A percentile compares a stretch with the other conserved stretches of the same genome.
phyloP scores from a whole-genome alignment of 768 basidiomycete species.

The Hortiboletus campestris region DNA sequence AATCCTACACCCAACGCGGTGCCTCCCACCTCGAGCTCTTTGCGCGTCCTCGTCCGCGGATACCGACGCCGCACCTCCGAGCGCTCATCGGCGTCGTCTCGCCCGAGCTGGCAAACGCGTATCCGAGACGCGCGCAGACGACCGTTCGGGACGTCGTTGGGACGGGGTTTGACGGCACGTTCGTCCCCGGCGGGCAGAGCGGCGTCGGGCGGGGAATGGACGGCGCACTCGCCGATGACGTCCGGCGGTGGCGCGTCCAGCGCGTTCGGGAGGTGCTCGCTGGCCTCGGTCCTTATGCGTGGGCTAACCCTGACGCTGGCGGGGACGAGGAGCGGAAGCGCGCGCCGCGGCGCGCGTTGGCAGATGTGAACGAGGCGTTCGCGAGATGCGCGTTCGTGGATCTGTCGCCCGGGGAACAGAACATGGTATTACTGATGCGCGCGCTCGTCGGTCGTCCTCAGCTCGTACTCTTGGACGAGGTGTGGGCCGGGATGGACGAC shows the following conservation, averaged over 20 bases:
- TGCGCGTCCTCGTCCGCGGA: slow-evolving; percentile 55
- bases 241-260: slow-evolving; percentile 38
- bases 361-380: slow-evolving; percentile 40
- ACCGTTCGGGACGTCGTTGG: slow-evolving; percentile 77
- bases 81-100: slow-evolving; percentile 75
- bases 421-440: slow-evolving; percentile 79
- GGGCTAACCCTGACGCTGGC: slow-evolving; percentile 28
- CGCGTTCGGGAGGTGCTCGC: slow-evolving; percentile 59
- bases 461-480: slow-evolving; percentile 86
- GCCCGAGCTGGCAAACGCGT: slow-evolving; percentile 90
- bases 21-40: slow-evolving; percentile 54
- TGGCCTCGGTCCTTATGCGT: slow-evolving; percentile 59
- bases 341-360: too few relatives aligned
- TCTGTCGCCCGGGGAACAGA: slow-evolving; percentile 73
- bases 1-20: slow-evolving; percentile 74
- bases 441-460: slow-evolving; percentile 75
- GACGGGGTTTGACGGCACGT: slow-evolving; percentile 88
- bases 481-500: slow-evolving; percentile 90
- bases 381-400: slow-evolving; percentile 54
- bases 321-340: not conserved
- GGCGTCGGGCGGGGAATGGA: slow-evolving; percentile 49
- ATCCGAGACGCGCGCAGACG: slow-evolving; percentile 70
- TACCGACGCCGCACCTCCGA: slow-evolving; percentile 67
- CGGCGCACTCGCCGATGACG: slow-evolving; percentile 33
- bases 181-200: slow-evolving; percentile 47